Percentiles rank a stretch among this genome's conserved stretches.
phyloP scores from a whole-genome alignment of 306 rosid genomes.

The Medicago arabica region DNA sequence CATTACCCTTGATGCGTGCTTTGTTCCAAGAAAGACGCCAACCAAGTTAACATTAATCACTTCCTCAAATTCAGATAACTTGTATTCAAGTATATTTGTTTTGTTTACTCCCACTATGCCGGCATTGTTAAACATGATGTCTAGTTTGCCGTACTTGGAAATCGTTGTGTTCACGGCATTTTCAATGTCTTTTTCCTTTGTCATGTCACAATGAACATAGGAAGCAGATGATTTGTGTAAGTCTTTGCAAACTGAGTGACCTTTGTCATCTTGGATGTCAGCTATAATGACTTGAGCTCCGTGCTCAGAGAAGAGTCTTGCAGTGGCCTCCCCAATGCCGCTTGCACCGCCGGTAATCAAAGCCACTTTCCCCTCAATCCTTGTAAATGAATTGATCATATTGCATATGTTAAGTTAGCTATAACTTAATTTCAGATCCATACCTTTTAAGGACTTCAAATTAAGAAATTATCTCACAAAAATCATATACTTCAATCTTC shows the following conservation, averaged over 20 bases:
- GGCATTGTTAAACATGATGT: background rate
- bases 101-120: background rate
- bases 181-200: background rate
- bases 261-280: background rate
- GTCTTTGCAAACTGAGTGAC: background rate
- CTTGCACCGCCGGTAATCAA: background rate
- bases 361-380: background rate
- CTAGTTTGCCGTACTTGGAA: background rate
- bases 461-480: too few species aligned
- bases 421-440: too few species aligned
- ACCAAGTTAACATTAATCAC: background rate
- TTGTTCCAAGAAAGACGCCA: background rate
- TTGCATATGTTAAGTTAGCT: too few species aligned
- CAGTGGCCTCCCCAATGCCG: background rate
- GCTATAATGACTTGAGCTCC: background rate
- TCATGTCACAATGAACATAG: background rate
- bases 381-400: too few species aligned
- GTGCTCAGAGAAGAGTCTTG: background rate
- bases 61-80: background rate
- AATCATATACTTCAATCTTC: too few species aligned
- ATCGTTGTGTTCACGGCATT: background rate
- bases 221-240: background rate
- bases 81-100: background rate
- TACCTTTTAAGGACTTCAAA: too few species aligned
- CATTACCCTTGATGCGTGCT: background rate